Percentiles rank a stretch among this genome's conserved stretches.
Evolutionary conservation across 176 grass and related monocot species (phyloP).

Genomic region (Metroxylon sagu): DNA sequence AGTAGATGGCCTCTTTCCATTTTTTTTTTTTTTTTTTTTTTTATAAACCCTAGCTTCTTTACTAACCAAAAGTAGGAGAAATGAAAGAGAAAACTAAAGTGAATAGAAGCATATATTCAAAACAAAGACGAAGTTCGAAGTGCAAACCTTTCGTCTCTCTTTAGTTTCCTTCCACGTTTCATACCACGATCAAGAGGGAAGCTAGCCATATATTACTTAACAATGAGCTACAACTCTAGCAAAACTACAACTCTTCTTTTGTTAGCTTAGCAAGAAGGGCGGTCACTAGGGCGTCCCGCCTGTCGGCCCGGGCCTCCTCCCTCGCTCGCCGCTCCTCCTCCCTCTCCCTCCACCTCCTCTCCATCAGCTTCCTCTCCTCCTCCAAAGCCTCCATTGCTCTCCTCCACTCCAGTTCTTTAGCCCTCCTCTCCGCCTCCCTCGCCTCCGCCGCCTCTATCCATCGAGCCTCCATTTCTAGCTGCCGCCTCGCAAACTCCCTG

Average conservation of each 20-base stretch:
- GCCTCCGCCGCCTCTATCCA: slow-evolving; percentile 9
- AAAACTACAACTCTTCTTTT: neutral
- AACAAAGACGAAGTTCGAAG: too few relatives aligned
- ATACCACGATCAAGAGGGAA: too few relatives aligned
- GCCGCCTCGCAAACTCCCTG: slow-evolving; percentile 10
- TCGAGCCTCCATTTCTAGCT: neutral
- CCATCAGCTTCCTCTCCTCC: slow-evolving; percentile 3
- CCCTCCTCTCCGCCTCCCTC: slow-evolving; percentile 8
- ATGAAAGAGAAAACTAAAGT: too few relatives aligned
- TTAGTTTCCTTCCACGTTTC: too few relatives aligned
- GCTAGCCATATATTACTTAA: too few relatives aligned
- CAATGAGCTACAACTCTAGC: too few relatives aligned
- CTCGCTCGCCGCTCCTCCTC: slow-evolving; percentile 11
- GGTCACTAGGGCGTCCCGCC: slow-evolving; percentile 2
- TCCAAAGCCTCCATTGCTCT: neutral
- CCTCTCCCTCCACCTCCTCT: slow-evolving; percentile 8
- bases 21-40: too few relatives aligned
- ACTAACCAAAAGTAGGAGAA: too few relatives aligned
- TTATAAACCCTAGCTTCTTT: too few relatives aligned
- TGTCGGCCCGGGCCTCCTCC: neutral
- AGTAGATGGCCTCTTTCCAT: too few relatives aligned
- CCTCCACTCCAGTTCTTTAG: slow-evolving; percentile 6
- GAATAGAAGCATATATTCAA: too few relatives aligned
- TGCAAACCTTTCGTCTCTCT: too few relatives aligned
- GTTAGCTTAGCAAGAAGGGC: slow-evolving; percentile 3